These are phyloP conservation scores for Hippophae tibetana DNA, from an alignment of 306 rosid species.

Conservation along the genomic window DNA sequence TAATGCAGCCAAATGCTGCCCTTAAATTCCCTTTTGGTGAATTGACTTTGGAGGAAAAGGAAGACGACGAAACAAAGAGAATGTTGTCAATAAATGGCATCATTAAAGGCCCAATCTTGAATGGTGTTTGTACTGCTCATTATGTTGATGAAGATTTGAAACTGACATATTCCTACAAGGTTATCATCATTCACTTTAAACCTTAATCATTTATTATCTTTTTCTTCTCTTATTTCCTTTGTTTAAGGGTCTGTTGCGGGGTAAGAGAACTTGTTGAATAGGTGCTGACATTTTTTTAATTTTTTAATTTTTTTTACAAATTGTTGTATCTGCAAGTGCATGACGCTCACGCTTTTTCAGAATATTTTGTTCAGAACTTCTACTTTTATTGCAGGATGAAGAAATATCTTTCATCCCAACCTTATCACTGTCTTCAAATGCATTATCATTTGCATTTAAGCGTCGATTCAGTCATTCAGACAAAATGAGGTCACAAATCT, in stretches of 20 bases:
- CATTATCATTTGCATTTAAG: constrained; percentile 73
- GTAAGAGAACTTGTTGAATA: not conserved
- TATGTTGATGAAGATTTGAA: constrained; percentile 62
- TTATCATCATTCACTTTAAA: constrained; percentile 6
- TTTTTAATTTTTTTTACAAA: not conserved
- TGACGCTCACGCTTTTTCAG: constrained; percentile 11
- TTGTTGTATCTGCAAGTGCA: not conserved
- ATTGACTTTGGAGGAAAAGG: constrained; percentile 59
- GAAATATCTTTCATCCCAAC: constrained; percentile 73
- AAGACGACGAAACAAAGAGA: constrained; percentile 48
- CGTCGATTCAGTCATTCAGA: constrained; percentile 70
- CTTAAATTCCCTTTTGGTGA: constrained; percentile 79
- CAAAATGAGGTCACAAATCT: constrained; percentile 61
- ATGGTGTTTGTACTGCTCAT: constrained; percentile 61
- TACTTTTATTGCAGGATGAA: constrained; percentile 57
- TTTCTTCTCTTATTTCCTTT: not conserved
- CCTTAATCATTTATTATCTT: not conserved
- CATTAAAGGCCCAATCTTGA: constrained; percentile 43
- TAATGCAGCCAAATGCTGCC: constrained; percentile 83
- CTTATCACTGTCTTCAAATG: constrained; percentile 72
- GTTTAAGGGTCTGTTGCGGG: not conserved
- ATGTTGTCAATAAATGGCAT: constrained; percentile 50
- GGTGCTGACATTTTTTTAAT: not conserved
- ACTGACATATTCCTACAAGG: constrained; percentile 71
- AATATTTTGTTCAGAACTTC: constrained; percentile 7